Evolutionary conservation across 1,284 basidiomycete species (phyloP).

Genomic region (Apiotrichum domesticum): DNA sequence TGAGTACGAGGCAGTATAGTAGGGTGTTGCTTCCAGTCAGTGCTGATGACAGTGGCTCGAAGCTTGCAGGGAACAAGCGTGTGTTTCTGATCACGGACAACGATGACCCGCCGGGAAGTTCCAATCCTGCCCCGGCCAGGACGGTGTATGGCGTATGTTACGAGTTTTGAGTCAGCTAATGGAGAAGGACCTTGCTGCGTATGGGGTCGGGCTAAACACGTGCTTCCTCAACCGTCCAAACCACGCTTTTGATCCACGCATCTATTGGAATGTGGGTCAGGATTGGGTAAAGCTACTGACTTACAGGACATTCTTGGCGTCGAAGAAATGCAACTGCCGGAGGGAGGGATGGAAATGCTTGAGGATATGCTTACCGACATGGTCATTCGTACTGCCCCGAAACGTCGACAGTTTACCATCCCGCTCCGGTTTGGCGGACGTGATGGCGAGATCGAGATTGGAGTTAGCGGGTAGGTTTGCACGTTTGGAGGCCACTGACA

Average conservation of each 20-base stretch:
- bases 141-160: slow-evolving; percentile 35
- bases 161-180: not conserved
- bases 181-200: slow-evolving; percentile 68
- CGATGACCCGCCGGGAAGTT: slow-evolving; percentile 55
- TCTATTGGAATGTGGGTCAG: slow-evolving; percentile 73
- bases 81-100: slow-evolving; percentile 91
- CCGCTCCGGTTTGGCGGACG: slow-evolving; percentile 65
- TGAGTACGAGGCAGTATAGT: slow-evolving; percentile 42
- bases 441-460: slow-evolving; percentile 68
- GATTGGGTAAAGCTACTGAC: not conserved
- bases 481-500: not conserved
- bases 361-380: slow-evolving; percentile 54
- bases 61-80: slow-evolving; percentile 69
- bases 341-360: slow-evolving; percentile 62
- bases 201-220: slow-evolving; percentile 77
- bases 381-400: slow-evolving; percentile 77
- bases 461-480: slow-evolving; percentile 71
- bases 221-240: slow-evolving; percentile 78
- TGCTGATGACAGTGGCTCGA: slow-evolving; percentile 56
- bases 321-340: slow-evolving; percentile 49
- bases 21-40: not conserved
- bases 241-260: slow-evolving; percentile 64
- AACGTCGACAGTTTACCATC: slow-evolving; percentile 77
- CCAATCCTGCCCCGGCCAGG: slow-evolving; percentile 36
- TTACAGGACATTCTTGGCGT: slow-evolving; percentile 55